These are phyloP conservation scores for Thermoascus crustaceus DNA, from an alignment of 2,329 filamentous ascomycete genomes.

Conservation along the genomic window DNA sequence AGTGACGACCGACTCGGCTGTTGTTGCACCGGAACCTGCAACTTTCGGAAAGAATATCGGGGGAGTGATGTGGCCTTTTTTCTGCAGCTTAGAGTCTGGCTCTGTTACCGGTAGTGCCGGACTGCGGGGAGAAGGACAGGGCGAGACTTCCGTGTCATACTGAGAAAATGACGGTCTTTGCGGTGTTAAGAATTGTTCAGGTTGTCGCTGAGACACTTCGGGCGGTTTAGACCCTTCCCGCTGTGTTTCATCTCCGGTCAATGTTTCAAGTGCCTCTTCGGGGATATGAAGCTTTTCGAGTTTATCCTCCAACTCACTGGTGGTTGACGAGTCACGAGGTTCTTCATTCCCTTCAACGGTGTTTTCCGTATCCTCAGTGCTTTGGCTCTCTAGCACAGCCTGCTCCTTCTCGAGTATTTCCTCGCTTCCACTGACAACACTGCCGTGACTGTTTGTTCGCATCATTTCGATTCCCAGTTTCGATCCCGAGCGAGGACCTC, in stretches of 20 bases:
- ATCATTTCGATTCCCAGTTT: constrained; percentile 97
- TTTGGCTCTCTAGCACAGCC: constrained; percentile 24
- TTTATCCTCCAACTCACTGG: constrained; percentile 20
- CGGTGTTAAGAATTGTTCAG: too few species aligned
- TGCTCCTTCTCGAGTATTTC: constrained; percentile 29
- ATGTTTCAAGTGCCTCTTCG: constrained; percentile 23
- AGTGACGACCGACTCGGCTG: too few species aligned
- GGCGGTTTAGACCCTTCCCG: constrained; percentile 12
- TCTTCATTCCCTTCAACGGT: constrained; percentile 16
- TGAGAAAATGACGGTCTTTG: constrained; percentile 9
- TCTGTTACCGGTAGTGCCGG: constrained; percentile 5
- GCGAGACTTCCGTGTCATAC: constrained; percentile 4
- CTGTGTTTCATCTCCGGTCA: constrained; percentile 20
- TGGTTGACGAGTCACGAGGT: constrained; percentile 13
- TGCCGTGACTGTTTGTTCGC: constrained; percentile 90
- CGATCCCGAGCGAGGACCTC: constrained; percentile 60
- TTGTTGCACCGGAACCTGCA: too few species aligned
- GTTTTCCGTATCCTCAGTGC: constrained; percentile 14
- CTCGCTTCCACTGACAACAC: constrained; percentile 48
- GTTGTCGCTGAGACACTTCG: background rate
- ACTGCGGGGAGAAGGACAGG: constrained; percentile 8
- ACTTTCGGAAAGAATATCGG: constrained; percentile 17
- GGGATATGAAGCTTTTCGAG: constrained; percentile 27
- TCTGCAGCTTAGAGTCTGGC: constrained; percentile 8
- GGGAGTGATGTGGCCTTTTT: constrained; percentile 24